Conservation (phyloP, 2,329 filamentous ascomycete genomes). For the Trichoderma cornu-damae region DNA sequence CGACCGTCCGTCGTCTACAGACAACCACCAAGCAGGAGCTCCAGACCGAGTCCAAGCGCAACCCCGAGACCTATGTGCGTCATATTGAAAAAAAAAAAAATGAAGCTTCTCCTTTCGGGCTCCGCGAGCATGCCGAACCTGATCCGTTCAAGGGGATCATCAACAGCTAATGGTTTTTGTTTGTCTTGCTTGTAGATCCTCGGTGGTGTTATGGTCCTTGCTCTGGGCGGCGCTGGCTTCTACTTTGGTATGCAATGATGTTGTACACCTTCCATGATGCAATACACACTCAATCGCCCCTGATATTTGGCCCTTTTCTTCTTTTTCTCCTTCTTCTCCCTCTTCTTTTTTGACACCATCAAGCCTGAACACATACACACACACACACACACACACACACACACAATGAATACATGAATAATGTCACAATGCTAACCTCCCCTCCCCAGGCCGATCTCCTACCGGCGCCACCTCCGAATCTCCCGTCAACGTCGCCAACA, state of each 20-base stretch:
- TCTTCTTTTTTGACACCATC: neutral
- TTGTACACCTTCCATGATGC: neutral
- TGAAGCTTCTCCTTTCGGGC: constrained; percentile 18
- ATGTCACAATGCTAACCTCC: neutral
- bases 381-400: too few species aligned
- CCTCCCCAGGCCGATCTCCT: constrained; percentile 64
- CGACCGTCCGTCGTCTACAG: constrained; percentile 48
- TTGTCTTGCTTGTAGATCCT: constrained; percentile 60
- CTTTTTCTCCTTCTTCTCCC: too few species aligned
- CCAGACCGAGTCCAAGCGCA: constrained; percentile 54
- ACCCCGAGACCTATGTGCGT: constrained; percentile 44
- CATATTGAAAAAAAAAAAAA: constrained; percentile 25
- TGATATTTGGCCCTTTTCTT: too few species aligned
- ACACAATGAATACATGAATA: neutral
- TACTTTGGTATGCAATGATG: constrained; percentile 62
- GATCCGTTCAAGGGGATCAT: neutral
- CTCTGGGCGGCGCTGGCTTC: constrained; percentile 83
- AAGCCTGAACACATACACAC: too few species aligned
- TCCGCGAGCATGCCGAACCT: neutral
- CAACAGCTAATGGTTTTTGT: neutral
- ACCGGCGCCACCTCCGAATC: constrained; percentile 80
- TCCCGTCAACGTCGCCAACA: constrained; percentile 68
- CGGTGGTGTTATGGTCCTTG: constrained; percentile 81
- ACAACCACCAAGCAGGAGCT: constrained; percentile 44
- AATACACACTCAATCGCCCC: too few species aligned